A percentile compares a stretch with the other conserved stretches of the same genome.
These are phyloP conservation scores for Ustilago xerochloae DNA, from an alignment of 1,284 basidiomycete species.

Conservation along the genomic window DNA sequence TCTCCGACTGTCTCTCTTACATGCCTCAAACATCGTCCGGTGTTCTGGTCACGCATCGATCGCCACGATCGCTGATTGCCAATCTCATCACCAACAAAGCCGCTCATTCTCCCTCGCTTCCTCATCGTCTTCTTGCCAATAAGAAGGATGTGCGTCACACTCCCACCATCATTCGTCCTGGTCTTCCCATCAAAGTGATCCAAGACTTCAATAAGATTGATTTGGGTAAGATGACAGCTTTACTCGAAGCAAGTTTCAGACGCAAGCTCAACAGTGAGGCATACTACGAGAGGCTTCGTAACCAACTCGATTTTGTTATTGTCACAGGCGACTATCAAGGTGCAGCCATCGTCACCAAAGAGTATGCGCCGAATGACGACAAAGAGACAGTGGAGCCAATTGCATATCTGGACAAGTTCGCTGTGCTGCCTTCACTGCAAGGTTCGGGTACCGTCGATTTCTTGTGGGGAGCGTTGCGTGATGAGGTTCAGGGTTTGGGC, in stretches of 20 bases:
- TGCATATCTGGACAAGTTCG: slow-evolving; percentile 98
- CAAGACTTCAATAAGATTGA: slow-evolving; percentile 77
- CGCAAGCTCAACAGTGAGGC: slow-evolving; percentile 78
- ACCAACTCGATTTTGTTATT: slow-evolving; percentile 88
- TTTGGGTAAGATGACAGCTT: slow-evolving; percentile 77
- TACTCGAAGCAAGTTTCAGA: slow-evolving; percentile 89
- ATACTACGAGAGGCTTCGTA: slow-evolving; percentile 83
- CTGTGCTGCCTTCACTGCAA: slow-evolving; percentile 91
- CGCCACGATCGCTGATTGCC: slow-evolving; percentile 91
- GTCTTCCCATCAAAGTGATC: slow-evolving; percentile 85
- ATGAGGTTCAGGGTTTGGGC: slow-evolving; percentile 97
- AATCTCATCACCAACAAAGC: slow-evolving; percentile 99
- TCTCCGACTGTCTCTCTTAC: slow-evolving; percentile 85
- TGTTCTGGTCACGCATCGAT: slow-evolving; percentile 95
- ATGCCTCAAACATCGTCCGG: slow-evolving; percentile 95
- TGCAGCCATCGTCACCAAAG: slow-evolving; percentile 92
- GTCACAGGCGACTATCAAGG: slow-evolving; percentile 96
- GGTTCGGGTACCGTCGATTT: slow-evolving; percentile 99
- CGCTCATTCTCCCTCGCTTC: slow-evolving; percentile 91
- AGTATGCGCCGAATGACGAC: slow-evolving; percentile 70
- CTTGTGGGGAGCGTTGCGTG: slow-evolving; percentile 96
- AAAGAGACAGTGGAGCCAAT: slow-evolving; percentile 70
- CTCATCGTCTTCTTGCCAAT: slow-evolving; percentile 88
- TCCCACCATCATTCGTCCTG: slow-evolving; percentile 90
- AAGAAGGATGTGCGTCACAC: slow-evolving; percentile 87